Evolutionary conservation across 2,329 filamentous ascomycete species (phyloP).

Genomic region (Trichophyton schoenleinii): DNA sequence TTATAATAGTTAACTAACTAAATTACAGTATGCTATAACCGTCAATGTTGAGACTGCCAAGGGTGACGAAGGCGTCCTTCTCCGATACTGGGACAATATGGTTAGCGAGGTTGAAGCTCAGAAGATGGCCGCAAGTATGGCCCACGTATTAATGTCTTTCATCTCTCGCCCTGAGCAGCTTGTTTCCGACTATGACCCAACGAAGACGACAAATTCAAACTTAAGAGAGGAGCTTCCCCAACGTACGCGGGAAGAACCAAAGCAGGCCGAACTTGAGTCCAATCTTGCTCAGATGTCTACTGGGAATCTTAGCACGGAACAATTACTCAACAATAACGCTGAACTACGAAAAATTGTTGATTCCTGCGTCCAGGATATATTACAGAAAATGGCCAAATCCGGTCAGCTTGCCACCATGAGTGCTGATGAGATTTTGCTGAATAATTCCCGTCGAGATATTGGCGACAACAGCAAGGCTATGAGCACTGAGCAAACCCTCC

Average conservation of each 20-base stretch:
- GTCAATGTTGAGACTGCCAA: slow-evolving; percentile 22
- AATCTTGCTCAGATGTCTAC: not conserved
- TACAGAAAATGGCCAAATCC: slow-evolving; percentile 11
- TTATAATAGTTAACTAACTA: not conserved
- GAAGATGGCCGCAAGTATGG: slow-evolving; percentile 20
- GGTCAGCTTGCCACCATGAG: slow-evolving; percentile 2
- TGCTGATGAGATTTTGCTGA: slow-evolving; percentile 5
- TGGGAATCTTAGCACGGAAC: not conserved
- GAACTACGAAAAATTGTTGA: slow-evolving; percentile 11
- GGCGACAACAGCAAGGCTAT: not conserved
- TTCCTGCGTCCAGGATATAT: slow-evolving; percentile 11
- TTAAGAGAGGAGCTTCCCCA: not conserved
- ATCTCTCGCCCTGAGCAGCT: slow-evolving; percentile 18
- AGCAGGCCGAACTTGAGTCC: not conserved
- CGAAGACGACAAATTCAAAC: not conserved
- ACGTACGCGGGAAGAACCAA: not conserved
- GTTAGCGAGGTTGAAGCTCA: slow-evolving; percentile 26
- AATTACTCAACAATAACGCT: slow-evolving; percentile 4
- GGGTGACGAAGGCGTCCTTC: slow-evolving; percentile 24
- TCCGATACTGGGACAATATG: slow-evolving; percentile 30
- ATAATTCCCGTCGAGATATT: slow-evolving; percentile 1
- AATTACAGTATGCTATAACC: slow-evolving; percentile 25
- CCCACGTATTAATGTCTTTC: slow-evolving; percentile 23
- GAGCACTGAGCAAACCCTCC: not conserved
- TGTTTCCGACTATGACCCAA: slow-evolving; percentile 3